Conservation (phyloP, 495 filamentous ascomycete species). For the Trichoderma gamsii region DNA sequence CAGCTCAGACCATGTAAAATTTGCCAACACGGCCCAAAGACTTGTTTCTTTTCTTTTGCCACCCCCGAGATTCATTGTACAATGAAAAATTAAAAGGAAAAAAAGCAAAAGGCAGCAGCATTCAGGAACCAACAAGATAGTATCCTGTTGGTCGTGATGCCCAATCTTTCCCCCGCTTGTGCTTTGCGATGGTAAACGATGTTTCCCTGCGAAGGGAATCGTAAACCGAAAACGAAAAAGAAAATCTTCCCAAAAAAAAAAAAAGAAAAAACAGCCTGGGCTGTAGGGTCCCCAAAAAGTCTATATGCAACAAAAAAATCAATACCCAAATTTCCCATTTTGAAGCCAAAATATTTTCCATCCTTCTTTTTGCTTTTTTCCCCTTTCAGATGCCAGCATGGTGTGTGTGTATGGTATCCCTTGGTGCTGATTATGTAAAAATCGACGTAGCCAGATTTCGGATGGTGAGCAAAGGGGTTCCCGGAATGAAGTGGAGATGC, state of each 20-base stretch:
- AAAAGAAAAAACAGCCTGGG: neutral
- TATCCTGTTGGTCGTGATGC: neutral
- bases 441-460: neutral
- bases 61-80: slow-evolving; percentile 2
- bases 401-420: neutral
- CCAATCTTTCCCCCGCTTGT: neutral
- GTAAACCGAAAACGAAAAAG: neutral
- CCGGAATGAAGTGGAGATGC: neutral
- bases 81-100: neutral
- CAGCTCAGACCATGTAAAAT: neutral
- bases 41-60: neutral
- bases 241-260: neutral
- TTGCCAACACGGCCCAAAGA: slow-evolving; percentile 3
- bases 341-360: neutral
- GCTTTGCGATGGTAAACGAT: neutral
- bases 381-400: neutral
- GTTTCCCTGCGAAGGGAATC: neutral
- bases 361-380: neutral
- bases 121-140: neutral
- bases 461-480: neutral
- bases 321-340: neutral
- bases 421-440: slow-evolving; percentile 3
- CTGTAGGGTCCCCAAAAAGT: neutral
- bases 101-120: neutral
- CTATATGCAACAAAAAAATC: slow-evolving; percentile 9